Evolutionary conservation across 345 rosid genomes (phyloP).

Genomic region (Stellera chamaejasme): DNA sequence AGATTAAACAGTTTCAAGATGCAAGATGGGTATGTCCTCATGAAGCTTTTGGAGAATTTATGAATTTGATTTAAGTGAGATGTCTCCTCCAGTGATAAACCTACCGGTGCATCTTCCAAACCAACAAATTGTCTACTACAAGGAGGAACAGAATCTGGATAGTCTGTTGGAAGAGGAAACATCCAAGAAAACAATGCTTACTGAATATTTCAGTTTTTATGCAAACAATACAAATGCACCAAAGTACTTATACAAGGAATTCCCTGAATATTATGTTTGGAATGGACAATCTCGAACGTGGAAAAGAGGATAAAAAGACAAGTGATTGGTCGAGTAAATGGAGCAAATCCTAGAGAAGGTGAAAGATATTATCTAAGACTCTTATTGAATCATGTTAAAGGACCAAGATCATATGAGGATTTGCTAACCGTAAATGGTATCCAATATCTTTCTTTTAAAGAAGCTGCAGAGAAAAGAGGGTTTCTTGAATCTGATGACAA

Average conservation of each 20-base stretch:
- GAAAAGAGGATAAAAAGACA: background rate
- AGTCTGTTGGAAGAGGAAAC: background rate
- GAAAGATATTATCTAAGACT: background rate
- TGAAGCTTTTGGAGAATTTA: background rate
- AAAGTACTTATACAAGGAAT: background rate
- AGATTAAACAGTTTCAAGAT: background rate
- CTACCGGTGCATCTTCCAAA: background rate
- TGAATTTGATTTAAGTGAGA: background rate
- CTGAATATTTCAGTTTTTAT: too few relatives aligned
- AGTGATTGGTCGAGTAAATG: background rate
- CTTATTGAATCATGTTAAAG: background rate
- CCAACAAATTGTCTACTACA: background rate
- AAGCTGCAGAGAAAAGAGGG: background rate
- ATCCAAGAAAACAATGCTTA: background rate
- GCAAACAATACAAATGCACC: too few relatives aligned
- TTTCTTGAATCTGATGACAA: too few relatives aligned
- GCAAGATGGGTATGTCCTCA: conserved; percentile 1
- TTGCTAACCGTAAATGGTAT: background rate
- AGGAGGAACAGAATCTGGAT: background rate
- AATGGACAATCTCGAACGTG: background rate
- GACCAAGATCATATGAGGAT: background rate
- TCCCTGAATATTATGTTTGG: background rate
- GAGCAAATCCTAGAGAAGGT: background rate
- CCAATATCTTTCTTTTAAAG: background rate
- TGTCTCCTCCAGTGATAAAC: background rate